phyloP scores from a whole-genome alignment of 2,329 filamentous ascomycete species.

The Chrysosporium queenslandicum region DNA sequence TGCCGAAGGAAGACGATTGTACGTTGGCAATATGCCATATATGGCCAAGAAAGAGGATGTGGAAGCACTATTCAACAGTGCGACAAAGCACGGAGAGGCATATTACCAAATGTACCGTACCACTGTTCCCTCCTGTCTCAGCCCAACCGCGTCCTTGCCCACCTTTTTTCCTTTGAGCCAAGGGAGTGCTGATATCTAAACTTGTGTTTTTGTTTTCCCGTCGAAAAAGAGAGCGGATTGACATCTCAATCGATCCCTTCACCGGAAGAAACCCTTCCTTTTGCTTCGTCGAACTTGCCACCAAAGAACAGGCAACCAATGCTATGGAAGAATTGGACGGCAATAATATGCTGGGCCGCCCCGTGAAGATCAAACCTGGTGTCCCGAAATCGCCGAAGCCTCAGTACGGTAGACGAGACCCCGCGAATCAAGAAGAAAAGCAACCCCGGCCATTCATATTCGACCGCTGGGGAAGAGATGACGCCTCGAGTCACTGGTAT shows the following conservation, averaged over 20 bases:
- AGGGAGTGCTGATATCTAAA: not conserved
- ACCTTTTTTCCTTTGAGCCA: not conserved
- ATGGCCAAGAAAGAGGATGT: constrained; percentile 45
- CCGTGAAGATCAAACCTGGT: constrained; percentile 56
- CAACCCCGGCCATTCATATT: constrained; percentile 21
- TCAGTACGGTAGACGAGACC: constrained; percentile 15
- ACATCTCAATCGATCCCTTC: constrained; percentile 59
- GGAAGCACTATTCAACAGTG: constrained; percentile 36
- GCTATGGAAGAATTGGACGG: constrained; percentile 51
- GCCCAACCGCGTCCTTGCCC: not conserved
- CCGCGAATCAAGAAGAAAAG: constrained; percentile 4
- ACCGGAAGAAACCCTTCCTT: constrained; percentile 61
- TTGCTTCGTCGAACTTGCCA: constrained; percentile 60
- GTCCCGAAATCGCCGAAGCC: constrained; percentile 43
- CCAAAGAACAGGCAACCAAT: constrained; percentile 46
- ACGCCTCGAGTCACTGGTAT: constrained; percentile 29
- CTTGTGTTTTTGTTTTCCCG: constrained; percentile 2
- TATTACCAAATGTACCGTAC: constrained; percentile 28
- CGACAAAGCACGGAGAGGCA: constrained; percentile 25
- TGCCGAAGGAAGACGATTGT: constrained; percentile 38
- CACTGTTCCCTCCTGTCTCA: not conserved
- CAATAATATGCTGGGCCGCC: constrained; percentile 46
- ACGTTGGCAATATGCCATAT: constrained; percentile 48
- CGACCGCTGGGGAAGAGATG: constrained; percentile 37
- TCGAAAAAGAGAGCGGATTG: constrained; percentile 45